Evolutionary conservation across 148 eudicot genomes (phyloP), one percentile per base, ranked within the genome.

Genomic region (Rhododendron ferrugineum): DNA sequence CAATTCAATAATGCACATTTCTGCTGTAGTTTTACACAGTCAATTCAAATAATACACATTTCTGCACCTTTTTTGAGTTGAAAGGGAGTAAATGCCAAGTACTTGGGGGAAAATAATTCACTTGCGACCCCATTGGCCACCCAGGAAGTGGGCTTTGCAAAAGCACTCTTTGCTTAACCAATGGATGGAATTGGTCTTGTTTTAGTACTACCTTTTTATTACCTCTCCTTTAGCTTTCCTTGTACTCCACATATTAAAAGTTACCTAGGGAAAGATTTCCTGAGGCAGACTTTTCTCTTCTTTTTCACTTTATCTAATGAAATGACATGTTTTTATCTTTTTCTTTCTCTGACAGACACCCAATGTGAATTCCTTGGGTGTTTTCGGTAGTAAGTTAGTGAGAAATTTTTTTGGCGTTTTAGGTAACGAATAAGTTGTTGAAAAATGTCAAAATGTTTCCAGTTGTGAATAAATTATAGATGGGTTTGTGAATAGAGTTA

Each of bases 51-150:
- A 44, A 82, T 26, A 11, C 44, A 13, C 6, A 64, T 6, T 14
- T n/a, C 47, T 64, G 73, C 49, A n/a, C n/a, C 15, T 82, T 64
- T 22, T 66, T 58, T 58, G 64, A 58, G 76, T 10, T 46, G 46
- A 66, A 66, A 28, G 73, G 30, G 11, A 5, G 44, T 5, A 40
- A 64, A n/a, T 9, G 32, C 72, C 11, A 64, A 26, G 32, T 13
- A 11, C 72, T 64, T 66, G 32, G 70, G 73, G 14, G 15, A 66
- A 66, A 26, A 26, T 0, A 10, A 2, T 66, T 66, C 73, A 26
- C 73, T 66, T 66, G 73, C 73, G 26, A 66, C 32, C 73, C 73
- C 73, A 66, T 66, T 66, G 72, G 72, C 72, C 72, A 66, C 32
- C 15, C 34, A 23, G 13, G 10, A 26, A 66, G 73, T 66, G 32